phyloP scores from a whole-genome alignment of 2,329 filamentous ascomycete genomes.

The Leptosphaerulina australis region DNA sequence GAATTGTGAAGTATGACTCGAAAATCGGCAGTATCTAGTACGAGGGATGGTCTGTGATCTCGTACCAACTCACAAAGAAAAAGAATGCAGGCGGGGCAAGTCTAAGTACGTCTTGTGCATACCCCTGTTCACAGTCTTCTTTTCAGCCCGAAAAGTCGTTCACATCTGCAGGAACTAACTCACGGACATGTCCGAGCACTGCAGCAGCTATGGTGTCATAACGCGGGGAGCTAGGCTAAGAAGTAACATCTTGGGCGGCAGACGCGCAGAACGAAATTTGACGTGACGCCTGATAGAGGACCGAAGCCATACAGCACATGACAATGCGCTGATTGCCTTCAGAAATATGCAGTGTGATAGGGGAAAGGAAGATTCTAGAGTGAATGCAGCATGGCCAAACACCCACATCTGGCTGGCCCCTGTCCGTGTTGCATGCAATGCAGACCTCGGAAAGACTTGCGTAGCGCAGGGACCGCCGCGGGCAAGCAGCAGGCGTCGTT shows the following conservation, averaged over 20 bases:
- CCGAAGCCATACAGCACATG: conserved; percentile 15
- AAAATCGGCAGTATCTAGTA: no score
- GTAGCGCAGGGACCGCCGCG: conserved; percentile 30
- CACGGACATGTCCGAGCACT: conserved; percentile 16
- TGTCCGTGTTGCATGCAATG: conserved; percentile 22
- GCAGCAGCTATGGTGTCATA: conserved; percentile 27
- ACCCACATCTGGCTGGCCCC: conserved; percentile 24
- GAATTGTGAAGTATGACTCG: no score
- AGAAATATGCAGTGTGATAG: conserved; percentile 14
- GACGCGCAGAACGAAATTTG: conserved; percentile 19
- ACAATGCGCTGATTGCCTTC: background rate
- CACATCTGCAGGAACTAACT: conserved; percentile 5
- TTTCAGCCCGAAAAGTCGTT: background rate
- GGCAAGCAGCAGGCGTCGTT: conserved; percentile 28
- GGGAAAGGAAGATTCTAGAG: conserved; percentile 21
- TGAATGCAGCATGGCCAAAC: conserved; percentile 22
- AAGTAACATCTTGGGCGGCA: conserved; percentile 10
- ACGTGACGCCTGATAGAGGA: conserved; percentile 1
- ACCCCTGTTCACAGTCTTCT: background rate
- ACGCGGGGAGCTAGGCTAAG: conserved; percentile 30
- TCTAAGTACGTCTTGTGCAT: background rate
- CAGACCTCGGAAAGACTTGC: conserved; percentile 34
- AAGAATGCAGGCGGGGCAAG: background rate
- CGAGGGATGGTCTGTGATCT: no score
- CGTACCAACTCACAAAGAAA: no score